A percentile compares a stretch with the other conserved stretches of the same genome.
These are phyloP conservation scores for Histomonas meleagridis DNA, from an alignment of 208 protist species.

Conservation along the genomic window DNA sequence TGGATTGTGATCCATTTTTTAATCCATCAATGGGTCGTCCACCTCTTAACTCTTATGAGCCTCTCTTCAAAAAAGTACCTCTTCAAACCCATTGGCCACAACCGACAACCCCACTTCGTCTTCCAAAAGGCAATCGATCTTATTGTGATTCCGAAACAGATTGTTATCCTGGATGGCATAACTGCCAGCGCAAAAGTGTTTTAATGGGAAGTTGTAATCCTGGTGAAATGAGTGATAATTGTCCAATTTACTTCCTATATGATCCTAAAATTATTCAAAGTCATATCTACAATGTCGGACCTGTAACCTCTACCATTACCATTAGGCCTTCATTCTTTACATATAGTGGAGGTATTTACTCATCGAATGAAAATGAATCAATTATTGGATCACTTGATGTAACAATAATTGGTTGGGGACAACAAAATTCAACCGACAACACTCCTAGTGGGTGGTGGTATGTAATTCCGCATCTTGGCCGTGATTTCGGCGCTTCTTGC, in stretches of 20 bases:
- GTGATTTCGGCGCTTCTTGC: background rate
- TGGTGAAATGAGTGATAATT: background rate
- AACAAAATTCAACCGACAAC: background rate
- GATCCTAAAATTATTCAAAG: background rate
- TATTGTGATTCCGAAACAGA: background rate
- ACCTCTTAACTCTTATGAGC: background rate
- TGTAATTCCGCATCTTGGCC: background rate
- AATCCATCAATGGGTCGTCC: background rate
- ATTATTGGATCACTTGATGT: background rate
- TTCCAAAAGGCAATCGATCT: background rate
- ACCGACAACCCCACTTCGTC: too few relatives aligned
- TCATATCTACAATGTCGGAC: background rate
- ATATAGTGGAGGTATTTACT: background rate
- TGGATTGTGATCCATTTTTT: background rate
- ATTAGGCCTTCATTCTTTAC: background rate
- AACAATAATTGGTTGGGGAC: background rate
- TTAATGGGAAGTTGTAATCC: background rate
- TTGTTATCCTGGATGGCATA: background rate
- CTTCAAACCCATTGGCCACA: background rate
- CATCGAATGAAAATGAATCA: background rate
- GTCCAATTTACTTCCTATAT: conserved; percentile 25
- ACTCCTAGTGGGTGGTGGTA: background rate
- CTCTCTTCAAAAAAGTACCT: background rate
- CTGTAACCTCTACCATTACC: background rate
- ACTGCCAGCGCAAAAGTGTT: background rate